Conservation (phyloP, 306 rosid genomes). For the Medicago arabica region DNA sequence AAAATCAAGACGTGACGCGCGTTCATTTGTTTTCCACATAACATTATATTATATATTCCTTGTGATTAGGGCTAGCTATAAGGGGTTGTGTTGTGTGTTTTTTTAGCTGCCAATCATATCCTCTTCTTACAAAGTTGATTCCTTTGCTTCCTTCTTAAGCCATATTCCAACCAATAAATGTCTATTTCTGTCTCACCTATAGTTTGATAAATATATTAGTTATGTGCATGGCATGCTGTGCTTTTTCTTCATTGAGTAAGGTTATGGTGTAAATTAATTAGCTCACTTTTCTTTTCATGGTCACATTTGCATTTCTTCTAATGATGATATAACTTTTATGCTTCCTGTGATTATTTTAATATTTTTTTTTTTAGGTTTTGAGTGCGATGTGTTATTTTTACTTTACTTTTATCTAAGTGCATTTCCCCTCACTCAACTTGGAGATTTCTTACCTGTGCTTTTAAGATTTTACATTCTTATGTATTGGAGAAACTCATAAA, state of each 20-base stretch:
- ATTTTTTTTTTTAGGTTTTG: neutral
- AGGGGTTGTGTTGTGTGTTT: constrained; percentile 45
- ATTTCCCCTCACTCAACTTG: neutral
- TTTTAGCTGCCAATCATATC: constrained; percentile 57
- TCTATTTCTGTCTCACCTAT: constrained; percentile 53
- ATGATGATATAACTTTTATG: neutral
- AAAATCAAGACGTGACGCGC: constrained; percentile 52
- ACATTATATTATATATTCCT: constrained; percentile 51
- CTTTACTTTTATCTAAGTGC: neutral
- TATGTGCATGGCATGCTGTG: constrained; percentile 18
- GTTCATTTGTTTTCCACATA: constrained; percentile 64
- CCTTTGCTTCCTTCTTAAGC: constrained; percentile 87
- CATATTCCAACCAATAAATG: constrained; percentile 52
- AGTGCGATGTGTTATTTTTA: neutral
- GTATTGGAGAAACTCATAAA: neutral
- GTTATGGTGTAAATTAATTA: neutral
- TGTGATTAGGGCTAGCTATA: constrained; percentile 32
- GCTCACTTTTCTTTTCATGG: neutral
- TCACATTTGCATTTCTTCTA: neutral
- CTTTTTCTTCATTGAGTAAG: constrained; percentile 45
- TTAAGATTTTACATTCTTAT: neutral
- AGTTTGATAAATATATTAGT: constrained; percentile 43
- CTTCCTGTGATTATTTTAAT: neutral
- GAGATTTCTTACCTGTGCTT: neutral
- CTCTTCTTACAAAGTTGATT: constrained; percentile 56